These are phyloP conservation scores for Eutrema heterophyllum DNA, from an alignment of 345 rosid genomes.

Conservation along the genomic window DNA sequence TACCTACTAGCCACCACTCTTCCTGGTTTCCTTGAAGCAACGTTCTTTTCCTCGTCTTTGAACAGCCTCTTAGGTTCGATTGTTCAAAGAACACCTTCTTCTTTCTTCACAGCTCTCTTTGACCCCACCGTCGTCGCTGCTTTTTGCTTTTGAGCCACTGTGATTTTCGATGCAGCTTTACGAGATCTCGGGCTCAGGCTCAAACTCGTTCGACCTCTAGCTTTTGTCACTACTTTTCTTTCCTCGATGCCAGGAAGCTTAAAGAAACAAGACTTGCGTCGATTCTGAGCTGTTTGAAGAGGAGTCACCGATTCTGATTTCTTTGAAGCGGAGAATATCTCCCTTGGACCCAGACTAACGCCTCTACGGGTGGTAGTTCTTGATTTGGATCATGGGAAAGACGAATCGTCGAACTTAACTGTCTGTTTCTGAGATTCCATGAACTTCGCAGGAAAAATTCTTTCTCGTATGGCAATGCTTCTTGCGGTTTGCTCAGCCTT, in stretches of 20 bases:
- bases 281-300: constrained; percentile 53
- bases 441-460: constrained; percentile 71
- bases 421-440: constrained; percentile 59
- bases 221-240: constrained; percentile 56
- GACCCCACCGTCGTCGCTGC: constrained; percentile 63
- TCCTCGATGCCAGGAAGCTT: constrained; percentile 80
- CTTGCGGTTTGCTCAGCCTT: constrained; percentile 49
- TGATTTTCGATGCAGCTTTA: constrained; percentile 43
- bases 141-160: constrained; percentile 48
- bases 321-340: constrained; percentile 48
- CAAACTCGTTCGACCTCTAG: constrained; percentile 56
- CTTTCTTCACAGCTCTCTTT: constrained; percentile 65
- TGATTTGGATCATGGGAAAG: constrained; percentile 36
- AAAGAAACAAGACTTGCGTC: constrained; percentile 87
- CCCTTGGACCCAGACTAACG: constrained; percentile 79
- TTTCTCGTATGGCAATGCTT: constrained; percentile 47
- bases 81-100: constrained; percentile 41
- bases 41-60: constrained; percentile 70
- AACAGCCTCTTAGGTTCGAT: constrained; percentile 84
- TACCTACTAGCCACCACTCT: constrained; percentile 77
- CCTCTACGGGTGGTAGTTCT: constrained; percentile 57
- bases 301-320: constrained; percentile 60
- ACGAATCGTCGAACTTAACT: constrained; percentile 41
- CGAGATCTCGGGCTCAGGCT: constrained; percentile 77
- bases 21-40: constrained; percentile 56